Percentiles rank a stretch among this genome's conserved stretches.
phyloP scores from a whole-genome alignment of 768 basidiomycete species.

The Suillus brevipes region DNA sequence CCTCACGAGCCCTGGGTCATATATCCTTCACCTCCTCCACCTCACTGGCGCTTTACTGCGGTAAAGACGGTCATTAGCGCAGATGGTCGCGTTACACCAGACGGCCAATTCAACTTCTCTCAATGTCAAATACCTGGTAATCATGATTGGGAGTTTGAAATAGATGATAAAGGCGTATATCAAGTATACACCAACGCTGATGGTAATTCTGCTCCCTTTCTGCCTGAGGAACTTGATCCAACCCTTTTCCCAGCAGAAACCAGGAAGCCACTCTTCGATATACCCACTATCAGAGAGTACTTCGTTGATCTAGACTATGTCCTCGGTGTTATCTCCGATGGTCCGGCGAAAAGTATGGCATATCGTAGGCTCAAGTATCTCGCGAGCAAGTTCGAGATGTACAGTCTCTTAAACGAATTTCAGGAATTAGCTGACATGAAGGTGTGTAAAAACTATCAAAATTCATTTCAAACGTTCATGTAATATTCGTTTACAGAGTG shows the following conservation, averaged over 20 bases:
- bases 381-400: slow-evolving; percentile 92
- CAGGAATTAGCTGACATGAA: slow-evolving; percentile 97
- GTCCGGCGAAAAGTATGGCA: slow-evolving; percentile 95
- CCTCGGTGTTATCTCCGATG: slow-evolving; percentile 87
- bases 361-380: slow-evolving; percentile 90
- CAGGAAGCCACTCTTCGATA: slow-evolving; percentile 65
- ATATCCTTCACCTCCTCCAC: slow-evolving; percentile 90
- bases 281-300: slow-evolving; percentile 90
- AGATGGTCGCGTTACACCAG: slow-evolving; percentile 30
- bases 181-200: slow-evolving; percentile 63
- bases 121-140: slow-evolving; percentile 72
- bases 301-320: slow-evolving; percentile 95
- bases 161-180: slow-evolving; percentile 90
- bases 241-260: slow-evolving; percentile 24
- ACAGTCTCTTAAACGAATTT: slow-evolving; percentile 86
- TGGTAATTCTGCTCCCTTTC: slow-evolving; percentile 5
- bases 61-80: slow-evolving; percentile 46
- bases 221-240: neutral
- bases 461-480: neutral
- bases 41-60: slow-evolving; percentile 90
- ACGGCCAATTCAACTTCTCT: slow-evolving; percentile 61
- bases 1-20: slow-evolving; percentile 73
- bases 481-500: slow-evolving; percentile 20
- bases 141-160: slow-evolving; percentile 61
- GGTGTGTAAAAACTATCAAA: slow-evolving; percentile 43